Conservation (phyloP, 78 protist genomes). For the Diacronema lutheri region DNA sequence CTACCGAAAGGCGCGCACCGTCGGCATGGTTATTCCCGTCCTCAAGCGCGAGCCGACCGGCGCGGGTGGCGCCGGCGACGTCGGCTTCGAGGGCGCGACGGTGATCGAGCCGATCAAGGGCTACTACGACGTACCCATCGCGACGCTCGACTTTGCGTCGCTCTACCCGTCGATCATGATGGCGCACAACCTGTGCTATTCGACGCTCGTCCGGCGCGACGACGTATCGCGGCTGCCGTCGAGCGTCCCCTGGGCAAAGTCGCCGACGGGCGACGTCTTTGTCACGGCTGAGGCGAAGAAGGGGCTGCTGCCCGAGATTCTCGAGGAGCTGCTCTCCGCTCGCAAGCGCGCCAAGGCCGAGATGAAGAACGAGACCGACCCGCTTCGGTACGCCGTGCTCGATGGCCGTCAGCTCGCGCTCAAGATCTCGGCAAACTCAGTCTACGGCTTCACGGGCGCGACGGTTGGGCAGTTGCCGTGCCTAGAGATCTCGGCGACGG, state of each 20-base stretch:
- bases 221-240: background rate
- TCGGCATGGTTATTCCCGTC: conserved; percentile 79
- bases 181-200: conserved; percentile 99
- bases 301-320: conserved; percentile 94
- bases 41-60: background rate
- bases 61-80: background rate
- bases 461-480: conserved; percentile 97
- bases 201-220: conserved; percentile 79
- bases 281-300: conserved; percentile 53
- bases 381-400: conserved; percentile 82
- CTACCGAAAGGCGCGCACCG: conserved; percentile 77
- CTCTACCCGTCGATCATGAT: conserved; percentile 99
- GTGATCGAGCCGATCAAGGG: conserved; percentile 86
- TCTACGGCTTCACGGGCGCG: conserved; percentile 99
- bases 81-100: conserved; percentile 65
- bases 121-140: conserved; percentile 87
- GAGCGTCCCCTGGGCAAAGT: conserved; percentile 23
- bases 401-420: conserved; percentile 99
- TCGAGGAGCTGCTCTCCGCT: conserved; percentile 93
- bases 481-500: conserved; percentile 86
- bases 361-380: conserved; percentile 84
- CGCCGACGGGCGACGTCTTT: conserved; percentile 71
- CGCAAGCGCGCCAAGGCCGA: conserved; percentile 87
- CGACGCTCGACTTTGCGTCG: conserved; percentile 97
- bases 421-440: conserved; percentile 96